A percentile compares a stretch with the other conserved stretches of the same genome.
Conservation (phyloP, 1,284 basidiomycete species). For the Sporisorium reilianum region DNA sequence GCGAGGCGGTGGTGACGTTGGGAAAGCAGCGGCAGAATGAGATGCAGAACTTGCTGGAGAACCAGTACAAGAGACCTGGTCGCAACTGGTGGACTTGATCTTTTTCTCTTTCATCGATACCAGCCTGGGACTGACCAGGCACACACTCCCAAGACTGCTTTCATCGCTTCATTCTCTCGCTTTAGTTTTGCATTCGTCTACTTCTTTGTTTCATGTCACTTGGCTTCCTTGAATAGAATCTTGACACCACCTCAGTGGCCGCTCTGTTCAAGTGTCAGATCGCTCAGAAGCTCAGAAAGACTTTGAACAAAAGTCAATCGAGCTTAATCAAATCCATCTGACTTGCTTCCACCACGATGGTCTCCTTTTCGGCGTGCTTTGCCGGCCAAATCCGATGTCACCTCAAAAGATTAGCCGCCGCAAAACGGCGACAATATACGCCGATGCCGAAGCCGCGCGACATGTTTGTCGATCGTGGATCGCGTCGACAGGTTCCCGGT, state of each 20-base stretch:
- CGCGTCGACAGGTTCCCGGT: not conserved
- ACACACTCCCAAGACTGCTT: too few relatives aligned
- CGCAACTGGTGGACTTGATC: constrained; percentile 40
- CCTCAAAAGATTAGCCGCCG: constrained; percentile 1
- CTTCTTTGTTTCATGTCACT: not conserved
- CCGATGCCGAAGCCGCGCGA: not conserved
- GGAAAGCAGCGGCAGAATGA: constrained; percentile 37
- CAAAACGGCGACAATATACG: not conserved
- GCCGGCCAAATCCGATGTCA: not conserved
- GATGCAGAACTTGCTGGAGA: constrained; percentile 29
- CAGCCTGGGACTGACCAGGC: too few relatives aligned
- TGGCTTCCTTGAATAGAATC: not conserved
- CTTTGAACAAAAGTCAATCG: not conserved
- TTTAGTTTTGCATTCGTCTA: not conserved
- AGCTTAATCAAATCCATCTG: not conserved
- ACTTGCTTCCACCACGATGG: not conserved
- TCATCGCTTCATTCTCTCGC: not conserved
- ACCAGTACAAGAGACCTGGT: constrained; percentile 26
- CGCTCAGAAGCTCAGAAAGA: not conserved
- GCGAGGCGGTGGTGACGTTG: constrained; percentile 28
- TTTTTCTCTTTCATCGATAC: too few relatives aligned
- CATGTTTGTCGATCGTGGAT: not conserved
- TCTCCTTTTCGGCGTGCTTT: not conserved
- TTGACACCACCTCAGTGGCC: not conserved
- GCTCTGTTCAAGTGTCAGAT: not conserved